Evolutionary conservation across 257 asterid genomes (phyloP), one percentile per base, ranked within the genome.

Genomic region (Striga asiatica): DNA sequence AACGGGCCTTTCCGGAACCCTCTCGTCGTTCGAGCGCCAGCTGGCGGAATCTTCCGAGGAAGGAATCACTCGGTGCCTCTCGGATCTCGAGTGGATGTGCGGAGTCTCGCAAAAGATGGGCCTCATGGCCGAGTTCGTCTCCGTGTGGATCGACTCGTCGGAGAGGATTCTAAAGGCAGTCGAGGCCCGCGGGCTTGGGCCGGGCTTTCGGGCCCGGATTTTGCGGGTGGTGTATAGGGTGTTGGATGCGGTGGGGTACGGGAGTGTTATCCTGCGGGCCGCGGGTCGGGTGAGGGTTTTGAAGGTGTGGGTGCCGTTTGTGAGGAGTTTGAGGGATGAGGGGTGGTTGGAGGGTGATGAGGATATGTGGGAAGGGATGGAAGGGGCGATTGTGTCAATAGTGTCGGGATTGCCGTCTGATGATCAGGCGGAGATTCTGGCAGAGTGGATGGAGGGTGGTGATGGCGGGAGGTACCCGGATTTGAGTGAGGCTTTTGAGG

Each of bases 401-500:
- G 78, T 87, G 41, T 69, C 78, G 14, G 88, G 84, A 9, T 54
- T 87, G 18, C 94, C 94, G 0, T 87, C 96, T 0, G 72, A 81
- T 27, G 91, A 83, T 59, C 94, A 87, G 61, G 96, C 92, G 3
- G 84, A 77, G 4, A 77, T 87, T 54, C 78, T 83, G 24, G 69
- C 73, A 10, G 92, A 83, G 57, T 87, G 96, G 96, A 81, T 87
- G 79, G 71, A 27, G 16, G 67, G 19, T 1, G 47, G 58, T 0
- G 81, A 74, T 63, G 81, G 75, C 55, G 71, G 72, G 11, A 65
- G 39, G 58, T 87, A 79, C 67, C 96, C 96, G 2, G 94, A 87
- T 53, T 69, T 87, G 51, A 87, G 89, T 21, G 96, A 87, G 72
- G 94, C 94, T 21, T 83, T 87, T 46, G 96, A 83, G 77, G 67